phyloP scores from a whole-genome alignment of 1,284 basidiomycete species.

The Sanghuangporus baumii region DNA sequence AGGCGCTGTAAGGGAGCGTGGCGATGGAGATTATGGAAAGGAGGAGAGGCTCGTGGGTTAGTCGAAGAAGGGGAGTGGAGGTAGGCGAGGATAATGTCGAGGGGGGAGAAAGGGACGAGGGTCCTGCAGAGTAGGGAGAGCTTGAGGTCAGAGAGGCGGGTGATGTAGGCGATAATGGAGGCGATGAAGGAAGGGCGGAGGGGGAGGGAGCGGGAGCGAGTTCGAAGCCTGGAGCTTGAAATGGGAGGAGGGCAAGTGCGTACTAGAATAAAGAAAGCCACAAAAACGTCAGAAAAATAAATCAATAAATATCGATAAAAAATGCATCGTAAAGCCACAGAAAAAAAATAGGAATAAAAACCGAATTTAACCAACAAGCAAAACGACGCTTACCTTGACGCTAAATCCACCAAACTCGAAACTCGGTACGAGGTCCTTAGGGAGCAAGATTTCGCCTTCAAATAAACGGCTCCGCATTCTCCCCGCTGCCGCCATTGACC shows the following conservation, averaged over 20 bases:
- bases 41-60: slow-evolving; percentile 17
- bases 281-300: background rate
- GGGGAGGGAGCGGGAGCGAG: slow-evolving; percentile 25
- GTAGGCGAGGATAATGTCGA: background rate
- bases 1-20: background rate
- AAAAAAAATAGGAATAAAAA: slow-evolving; percentile 12
- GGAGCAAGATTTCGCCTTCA: slow-evolving; percentile 44
- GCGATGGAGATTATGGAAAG: slow-evolving; percentile 7
- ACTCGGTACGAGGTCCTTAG: slow-evolving; percentile 42
- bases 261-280: slow-evolving; percentile 29
- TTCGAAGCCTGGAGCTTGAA: slow-evolving; percentile 32
- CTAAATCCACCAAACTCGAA: slow-evolving; percentile 43
- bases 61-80: slow-evolving; percentile 24
- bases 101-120: slow-evolving; percentile 24
- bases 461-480: slow-evolving; percentile 23
- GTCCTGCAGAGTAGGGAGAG: background rate
- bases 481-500: background rate
- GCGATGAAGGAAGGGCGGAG: slow-evolving; percentile 37
- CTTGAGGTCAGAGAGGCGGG: background rate
- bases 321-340: slow-evolving; percentile 24
- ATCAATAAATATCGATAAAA: background rate
- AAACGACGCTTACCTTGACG: slow-evolving; percentile 32
- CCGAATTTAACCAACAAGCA: background rate
- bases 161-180: background rate
- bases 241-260: slow-evolving; percentile 37